Evolutionary conservation across 495 filamentous ascomycete species (phyloP), one percentile per base, ranked within the genome.

Genomic region (Podospora pseudoanserina): DNA sequence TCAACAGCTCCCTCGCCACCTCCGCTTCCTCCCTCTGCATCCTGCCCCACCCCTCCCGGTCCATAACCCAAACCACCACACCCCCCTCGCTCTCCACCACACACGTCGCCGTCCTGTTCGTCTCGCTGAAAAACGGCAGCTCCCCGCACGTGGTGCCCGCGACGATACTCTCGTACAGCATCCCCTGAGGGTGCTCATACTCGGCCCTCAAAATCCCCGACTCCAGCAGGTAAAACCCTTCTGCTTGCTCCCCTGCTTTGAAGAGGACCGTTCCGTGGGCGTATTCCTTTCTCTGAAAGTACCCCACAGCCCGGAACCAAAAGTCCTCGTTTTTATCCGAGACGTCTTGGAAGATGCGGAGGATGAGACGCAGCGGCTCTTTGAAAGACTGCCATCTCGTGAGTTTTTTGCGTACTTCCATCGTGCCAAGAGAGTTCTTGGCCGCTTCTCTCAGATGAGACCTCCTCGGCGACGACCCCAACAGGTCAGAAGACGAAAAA

Each of bases 71-170:
- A 16, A 89, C 87, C 16, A 94, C 88, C 66, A 88, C 90, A 70
- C 30, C 59, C 39, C 5, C 39, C 15, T 94, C 87, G 60, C 89
- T 87, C 73, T 97, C 94, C 0, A 91, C 89, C 65, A 87, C 83
- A 27, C 96, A 93, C 1, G 92, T 97, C 19, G 92, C 92, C 5
- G 93, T 97, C 53, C 95, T 85, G 30, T 87, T 85, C 0, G 93
- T 97, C 73, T 92, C 91, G 18, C 89, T 91, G 79, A 99, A 99
- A 81, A 99, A 99, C 0, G 95, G 95, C 64, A 98, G 79, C 79
- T 99, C 95, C 28, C 95, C 95, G 74, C 94, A 97, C 11, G 95
- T 97, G 27, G 94, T 93, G 26, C 95, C 95, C 7, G 93, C 92
- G 2, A 97, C 91, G 56, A 99, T 97, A 69, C 92, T 90, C 75